Conservation (phyloP, 139 green algal genomes). For the Chlamydomonas schloesseri region DNA sequence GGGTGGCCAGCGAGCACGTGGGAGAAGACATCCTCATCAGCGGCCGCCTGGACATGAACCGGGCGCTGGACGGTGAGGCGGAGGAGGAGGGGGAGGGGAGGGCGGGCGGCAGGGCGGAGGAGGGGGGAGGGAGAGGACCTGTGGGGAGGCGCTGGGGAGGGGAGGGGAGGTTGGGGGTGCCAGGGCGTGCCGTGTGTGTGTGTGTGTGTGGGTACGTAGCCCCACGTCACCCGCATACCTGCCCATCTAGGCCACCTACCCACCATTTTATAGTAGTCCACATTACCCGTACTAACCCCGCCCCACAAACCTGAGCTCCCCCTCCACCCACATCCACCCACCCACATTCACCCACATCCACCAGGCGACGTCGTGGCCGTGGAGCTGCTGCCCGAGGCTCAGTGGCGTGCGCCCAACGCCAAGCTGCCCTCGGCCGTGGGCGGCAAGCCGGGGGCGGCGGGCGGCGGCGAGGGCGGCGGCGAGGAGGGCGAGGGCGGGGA, state of each 20-base stretch:
- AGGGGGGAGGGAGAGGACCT: no score
- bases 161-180: no score
- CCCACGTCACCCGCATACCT: no score
- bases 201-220: no score
- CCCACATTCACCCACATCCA: no score
- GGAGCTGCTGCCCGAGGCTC: constrained; percentile 84
- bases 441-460: constrained; percentile 27
- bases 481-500: constrained; percentile 49
- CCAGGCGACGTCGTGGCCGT: constrained; percentile 76
- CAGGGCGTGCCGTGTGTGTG: no score
- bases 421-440: constrained; percentile 50
- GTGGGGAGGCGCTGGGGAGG: no score
- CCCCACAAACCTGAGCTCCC: neutral
- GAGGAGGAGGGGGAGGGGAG: neutral
- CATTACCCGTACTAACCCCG: neutral
- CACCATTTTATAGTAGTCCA: no score
- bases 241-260: no score
- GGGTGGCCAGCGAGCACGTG: constrained; percentile 74
- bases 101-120: neutral
- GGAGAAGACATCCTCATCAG: constrained; percentile 85
- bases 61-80: constrained; percentile 78
- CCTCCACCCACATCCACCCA: neutral
- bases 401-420: constrained; percentile 74
- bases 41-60: constrained; percentile 83
- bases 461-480: constrained; percentile 57